Conservation (phyloP, 495 filamentous ascomycete genomes). For the Penicillium dipodomyicola region DNA sequence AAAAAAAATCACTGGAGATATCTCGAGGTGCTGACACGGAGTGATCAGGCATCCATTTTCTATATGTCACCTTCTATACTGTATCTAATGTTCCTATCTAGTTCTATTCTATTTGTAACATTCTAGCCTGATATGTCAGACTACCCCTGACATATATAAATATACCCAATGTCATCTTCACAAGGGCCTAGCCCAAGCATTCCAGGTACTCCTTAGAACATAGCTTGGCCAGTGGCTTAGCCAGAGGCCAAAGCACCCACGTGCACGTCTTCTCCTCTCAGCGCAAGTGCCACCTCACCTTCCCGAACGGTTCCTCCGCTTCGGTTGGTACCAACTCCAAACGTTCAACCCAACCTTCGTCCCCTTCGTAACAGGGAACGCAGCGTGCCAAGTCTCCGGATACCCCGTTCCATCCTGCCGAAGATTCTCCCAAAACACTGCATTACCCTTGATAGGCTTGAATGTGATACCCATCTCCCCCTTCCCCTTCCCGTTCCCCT, state of each 20-base stretch:
- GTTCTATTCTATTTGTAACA: slow-evolving; percentile 2
- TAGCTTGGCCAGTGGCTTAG: slow-evolving; percentile 3
- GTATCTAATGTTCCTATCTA: neutral
- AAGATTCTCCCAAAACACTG: slow-evolving; percentile 76
- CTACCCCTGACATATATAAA: neutral
- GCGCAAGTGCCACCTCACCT: neutral
- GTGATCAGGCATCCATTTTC: neutral
- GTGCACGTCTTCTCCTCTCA: neutral
- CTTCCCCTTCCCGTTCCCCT: neutral
- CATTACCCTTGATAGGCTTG: slow-evolving; percentile 64
- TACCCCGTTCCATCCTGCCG: slow-evolving; percentile 59
- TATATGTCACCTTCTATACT: neutral
- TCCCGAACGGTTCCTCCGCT: slow-evolving; percentile 18
- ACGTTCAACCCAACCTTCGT: slow-evolving; percentile 82
- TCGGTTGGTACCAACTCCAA: slow-evolving; percentile 57
- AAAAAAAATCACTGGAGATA: too few species aligned
- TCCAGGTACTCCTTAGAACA: neutral
- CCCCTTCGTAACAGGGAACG: slow-evolving; percentile 63
- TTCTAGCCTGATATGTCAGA: neutral
- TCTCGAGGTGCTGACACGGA: too few species aligned
- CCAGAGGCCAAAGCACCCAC: slow-evolving; percentile 2
- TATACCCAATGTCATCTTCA: neutral
- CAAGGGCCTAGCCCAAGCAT: slow-evolving; percentile 6
- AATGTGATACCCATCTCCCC: slow-evolving; percentile 57
- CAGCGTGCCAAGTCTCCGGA: slow-evolving; percentile 66